Evolutionary conservation across 2,329 filamentous ascomycete species (phyloP).

Genomic region (Penicillium glabrum): DNA sequence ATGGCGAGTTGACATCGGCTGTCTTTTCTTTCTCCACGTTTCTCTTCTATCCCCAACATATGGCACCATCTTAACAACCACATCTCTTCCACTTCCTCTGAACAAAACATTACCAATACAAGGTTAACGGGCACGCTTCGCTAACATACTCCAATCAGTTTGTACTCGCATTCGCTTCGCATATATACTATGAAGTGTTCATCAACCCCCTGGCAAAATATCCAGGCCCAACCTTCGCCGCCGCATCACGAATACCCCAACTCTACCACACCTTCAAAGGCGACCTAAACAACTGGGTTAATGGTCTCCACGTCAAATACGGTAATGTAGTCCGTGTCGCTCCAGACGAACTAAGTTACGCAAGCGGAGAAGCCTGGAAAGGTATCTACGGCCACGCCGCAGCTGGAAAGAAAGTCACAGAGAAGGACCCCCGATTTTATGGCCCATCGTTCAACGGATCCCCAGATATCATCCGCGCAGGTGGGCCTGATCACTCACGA

Average conservation of each 20-base stretch:
- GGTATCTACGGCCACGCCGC: background rate
- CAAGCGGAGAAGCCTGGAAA: background rate
- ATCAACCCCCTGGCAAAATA: background rate
- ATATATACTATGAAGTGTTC: background rate
- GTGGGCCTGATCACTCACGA: background rate
- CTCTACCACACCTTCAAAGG: background rate
- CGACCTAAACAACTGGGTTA: background rate
- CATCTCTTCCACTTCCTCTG: background rate
- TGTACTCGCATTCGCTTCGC: background rate
- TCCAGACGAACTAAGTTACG: slow-evolving; percentile 1
- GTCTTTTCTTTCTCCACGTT: background rate
- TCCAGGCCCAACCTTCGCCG: background rate
- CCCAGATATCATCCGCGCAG: background rate
- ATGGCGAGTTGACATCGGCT: background rate
- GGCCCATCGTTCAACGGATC: slow-evolving; percentile 2
- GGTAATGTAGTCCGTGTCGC: slow-evolving; percentile 1
- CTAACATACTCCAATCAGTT: background rate
- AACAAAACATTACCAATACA: background rate
- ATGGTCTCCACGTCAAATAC: background rate
- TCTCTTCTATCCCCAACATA: background rate
- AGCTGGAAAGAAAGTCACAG: background rate
- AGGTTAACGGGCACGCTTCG: background rate
- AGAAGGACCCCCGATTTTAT: background rate
- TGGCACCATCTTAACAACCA: background rate
- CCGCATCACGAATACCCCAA: background rate